These are phyloP conservation scores for Paradendryphiella salina DNA, from an alignment of 2,329 filamentous ascomycete species.

Conservation along the genomic window DNA sequence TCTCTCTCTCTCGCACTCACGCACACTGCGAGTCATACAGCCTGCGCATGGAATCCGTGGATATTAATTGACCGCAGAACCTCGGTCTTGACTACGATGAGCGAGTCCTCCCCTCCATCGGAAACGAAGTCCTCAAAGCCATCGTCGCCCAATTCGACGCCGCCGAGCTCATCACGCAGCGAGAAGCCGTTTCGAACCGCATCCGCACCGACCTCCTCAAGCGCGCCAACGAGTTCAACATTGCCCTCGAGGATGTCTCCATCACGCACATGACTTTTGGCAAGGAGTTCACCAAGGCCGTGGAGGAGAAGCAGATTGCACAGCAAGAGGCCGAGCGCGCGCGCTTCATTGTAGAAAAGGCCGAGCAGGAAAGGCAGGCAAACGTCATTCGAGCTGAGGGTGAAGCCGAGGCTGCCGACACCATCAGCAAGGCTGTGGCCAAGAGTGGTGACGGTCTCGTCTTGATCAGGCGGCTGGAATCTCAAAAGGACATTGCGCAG, in stretches of 20 bases:
- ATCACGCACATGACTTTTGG: constrained; percentile 99
- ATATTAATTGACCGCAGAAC: constrained; percentile 60
- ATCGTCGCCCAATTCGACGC: constrained; percentile 60
- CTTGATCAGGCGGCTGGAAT: constrained; percentile 96
- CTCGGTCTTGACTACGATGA: constrained; percentile 97
- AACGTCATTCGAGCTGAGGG: constrained; percentile 98
- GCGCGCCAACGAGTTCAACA: constrained; percentile 97
- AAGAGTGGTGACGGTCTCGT: constrained; percentile 93
- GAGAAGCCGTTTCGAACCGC: constrained; percentile 92
- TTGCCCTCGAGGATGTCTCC: constrained; percentile 95
- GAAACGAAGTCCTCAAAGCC: constrained; percentile 60
- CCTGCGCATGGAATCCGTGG: too few species aligned
- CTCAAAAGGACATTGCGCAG: constrained; percentile 91
- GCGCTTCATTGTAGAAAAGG: constrained; percentile 96
- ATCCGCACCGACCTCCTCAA: constrained; percentile 91
- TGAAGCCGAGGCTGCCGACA: constrained; percentile 94
- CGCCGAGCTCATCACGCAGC: constrained; percentile 84
- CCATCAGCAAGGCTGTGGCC: constrained; percentile 89
- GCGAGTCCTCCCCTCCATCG: constrained; percentile 58
- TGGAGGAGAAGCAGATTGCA: constrained; percentile 99
- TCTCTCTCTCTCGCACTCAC: too few species aligned
- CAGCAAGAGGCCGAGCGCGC: constrained; percentile 98
- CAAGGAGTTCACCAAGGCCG: constrained; percentile 96
- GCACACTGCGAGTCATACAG: too few species aligned
- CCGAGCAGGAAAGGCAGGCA: constrained; percentile 97